Conservation (phyloP, 78 protist genomes). For the Dictyostelium discoideum region DNA sequence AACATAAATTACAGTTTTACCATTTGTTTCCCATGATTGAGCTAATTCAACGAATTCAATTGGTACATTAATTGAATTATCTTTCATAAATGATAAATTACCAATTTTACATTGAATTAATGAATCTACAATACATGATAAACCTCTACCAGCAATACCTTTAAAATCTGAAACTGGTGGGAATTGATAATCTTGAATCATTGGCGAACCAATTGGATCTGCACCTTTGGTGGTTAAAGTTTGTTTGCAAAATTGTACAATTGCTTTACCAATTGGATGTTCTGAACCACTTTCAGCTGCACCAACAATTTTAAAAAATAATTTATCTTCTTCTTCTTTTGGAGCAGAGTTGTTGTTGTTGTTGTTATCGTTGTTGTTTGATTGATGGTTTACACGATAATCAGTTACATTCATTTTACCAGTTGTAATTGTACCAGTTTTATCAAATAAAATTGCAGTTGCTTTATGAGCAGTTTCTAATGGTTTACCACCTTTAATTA, state of each 20-base stretch:
- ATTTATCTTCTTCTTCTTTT: neutral
- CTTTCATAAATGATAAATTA: constrained; percentile 66
- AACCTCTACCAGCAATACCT: constrained; percentile 76
- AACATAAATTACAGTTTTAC: constrained; percentile 71
- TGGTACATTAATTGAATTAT: constrained; percentile 16
- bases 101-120: constrained; percentile 40
- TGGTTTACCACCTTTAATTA: constrained; percentile 92
- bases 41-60: neutral
- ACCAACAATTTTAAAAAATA: constrained; percentile 51
- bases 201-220: neutral
- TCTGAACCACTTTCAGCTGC: constrained; percentile 71
- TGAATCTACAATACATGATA: constrained; percentile 12
- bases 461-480: constrained; percentile 89
- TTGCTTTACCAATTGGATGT: constrained; percentile 91
- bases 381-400: neutral
- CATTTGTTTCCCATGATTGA: constrained; percentile 58
- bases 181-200: neutral
- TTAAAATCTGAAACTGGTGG: constrained; percentile 34
- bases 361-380: neutral
- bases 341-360: neutral
- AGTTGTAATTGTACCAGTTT: constrained; percentile 95
- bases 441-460: constrained; percentile 89
- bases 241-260: constrained; percentile 41
- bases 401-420: constrained; percentile 83
- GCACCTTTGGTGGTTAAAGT: neutral